phyloP scores from a whole-genome alignment of 2,329 filamentous ascomycete genomes.

The Cytospora mali region DNA sequence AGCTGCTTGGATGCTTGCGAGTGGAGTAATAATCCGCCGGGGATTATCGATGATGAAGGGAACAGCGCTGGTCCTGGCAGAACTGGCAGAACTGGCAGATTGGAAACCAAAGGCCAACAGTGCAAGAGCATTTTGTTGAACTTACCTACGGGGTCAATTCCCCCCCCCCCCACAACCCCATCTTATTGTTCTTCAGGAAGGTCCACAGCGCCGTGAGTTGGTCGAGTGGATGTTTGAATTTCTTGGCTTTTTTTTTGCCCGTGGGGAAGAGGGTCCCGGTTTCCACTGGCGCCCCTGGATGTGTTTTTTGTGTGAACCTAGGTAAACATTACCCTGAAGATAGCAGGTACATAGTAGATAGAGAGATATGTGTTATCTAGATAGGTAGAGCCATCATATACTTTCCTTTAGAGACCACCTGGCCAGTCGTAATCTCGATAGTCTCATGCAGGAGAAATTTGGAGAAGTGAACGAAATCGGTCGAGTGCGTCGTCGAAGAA shows the following conservation, averaged over 20 bases:
- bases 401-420: background rate
- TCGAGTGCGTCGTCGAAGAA: background rate
- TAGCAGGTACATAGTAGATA: background rate
- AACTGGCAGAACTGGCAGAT: no score
- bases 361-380: background rate
- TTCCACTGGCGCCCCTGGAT: background rate
- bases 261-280: conserved; percentile 18
- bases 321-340: no score
- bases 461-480: background rate
- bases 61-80: no score
- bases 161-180: conserved; percentile 18
- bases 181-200: conserved; percentile 14
- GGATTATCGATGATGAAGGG: background rate
- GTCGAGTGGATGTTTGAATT: conserved; percentile 14
- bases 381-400: background rate
- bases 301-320: no score
- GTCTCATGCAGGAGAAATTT: background rate
- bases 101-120: background rate
- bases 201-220: conserved; percentile 14
- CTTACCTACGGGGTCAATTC: background rate
- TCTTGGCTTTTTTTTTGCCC: conserved; percentile 10
- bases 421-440: background rate
- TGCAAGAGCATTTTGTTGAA: background rate
- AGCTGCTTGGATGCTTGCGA: background rate
- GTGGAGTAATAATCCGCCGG: conserved; percentile 3